Conservation (phyloP, 257 asterid genomes). For the Capsicum pubescens region DNA sequence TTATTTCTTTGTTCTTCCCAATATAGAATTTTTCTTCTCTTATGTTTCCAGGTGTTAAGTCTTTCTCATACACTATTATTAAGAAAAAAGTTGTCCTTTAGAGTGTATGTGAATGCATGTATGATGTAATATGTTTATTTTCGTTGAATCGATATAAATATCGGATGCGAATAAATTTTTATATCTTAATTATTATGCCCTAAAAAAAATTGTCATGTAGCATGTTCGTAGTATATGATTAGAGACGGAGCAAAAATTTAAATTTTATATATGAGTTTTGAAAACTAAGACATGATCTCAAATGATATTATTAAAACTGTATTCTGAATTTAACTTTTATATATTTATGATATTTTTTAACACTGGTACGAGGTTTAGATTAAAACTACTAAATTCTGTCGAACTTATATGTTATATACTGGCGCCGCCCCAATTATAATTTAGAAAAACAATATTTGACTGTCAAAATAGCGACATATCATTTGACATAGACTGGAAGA, state of each 20-base stretch:
- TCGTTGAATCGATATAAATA: neutral
- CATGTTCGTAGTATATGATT: neutral
- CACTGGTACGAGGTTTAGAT: neutral
- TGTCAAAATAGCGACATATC: neutral
- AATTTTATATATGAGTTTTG: neutral
- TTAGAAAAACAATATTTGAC: neutral
- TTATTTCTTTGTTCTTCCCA: neutral
- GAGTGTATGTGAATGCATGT: neutral
- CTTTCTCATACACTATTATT: neutral
- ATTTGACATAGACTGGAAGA: neutral
- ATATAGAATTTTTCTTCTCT: neutral
- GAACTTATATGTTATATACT: neutral
- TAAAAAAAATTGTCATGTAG: neutral
- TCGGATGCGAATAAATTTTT: neutral
- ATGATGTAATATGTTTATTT: neutral
- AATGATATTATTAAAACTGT: neutral
- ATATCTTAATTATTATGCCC: no score
- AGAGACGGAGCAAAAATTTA: neutral
- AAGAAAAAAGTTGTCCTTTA: neutral
- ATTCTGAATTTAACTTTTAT: neutral
- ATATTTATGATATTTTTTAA: neutral
- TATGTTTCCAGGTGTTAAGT: neutral
- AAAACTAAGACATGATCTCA: neutral
- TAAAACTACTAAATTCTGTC: neutral
- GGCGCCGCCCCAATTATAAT: neutral